Conservation (phyloP, 805 yeast genomes). For the Candida pseudofarinosa region DNA sequence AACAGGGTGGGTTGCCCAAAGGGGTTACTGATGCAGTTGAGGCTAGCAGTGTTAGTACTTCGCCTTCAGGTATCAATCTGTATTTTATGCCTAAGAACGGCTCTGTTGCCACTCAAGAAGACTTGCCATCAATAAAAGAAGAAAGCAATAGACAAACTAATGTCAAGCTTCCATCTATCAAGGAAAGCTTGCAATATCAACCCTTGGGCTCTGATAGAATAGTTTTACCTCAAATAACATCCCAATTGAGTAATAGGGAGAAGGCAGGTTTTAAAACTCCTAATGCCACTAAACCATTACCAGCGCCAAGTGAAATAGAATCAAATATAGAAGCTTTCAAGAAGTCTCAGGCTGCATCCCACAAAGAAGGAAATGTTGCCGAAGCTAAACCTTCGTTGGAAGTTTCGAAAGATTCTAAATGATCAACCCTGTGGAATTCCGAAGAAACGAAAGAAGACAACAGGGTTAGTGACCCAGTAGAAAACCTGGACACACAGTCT, state of each 20-base stretch:
- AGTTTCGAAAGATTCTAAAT: background rate
- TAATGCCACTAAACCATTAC: background rate
- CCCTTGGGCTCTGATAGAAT: background rate
- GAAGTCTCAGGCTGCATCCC: background rate
- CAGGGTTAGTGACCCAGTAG: too few species aligned
- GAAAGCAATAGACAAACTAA: conserved; percentile 1
- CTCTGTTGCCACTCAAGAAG: conserved; percentile 1
- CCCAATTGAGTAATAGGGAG: background rate
- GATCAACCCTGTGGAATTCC: too few species aligned
- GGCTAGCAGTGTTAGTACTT: background rate
- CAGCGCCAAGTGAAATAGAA: conserved; percentile 1
- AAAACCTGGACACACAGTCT: too few species aligned
- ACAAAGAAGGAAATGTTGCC: background rate
- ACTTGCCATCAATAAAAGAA: background rate
- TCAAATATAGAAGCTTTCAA: conserved; percentile 1
- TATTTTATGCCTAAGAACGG: background rate
- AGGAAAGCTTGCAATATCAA: conserved; percentile 5
- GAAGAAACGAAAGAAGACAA: too few species aligned
- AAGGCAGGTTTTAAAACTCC: background rate
- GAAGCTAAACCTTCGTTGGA: background rate
- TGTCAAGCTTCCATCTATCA: conserved; percentile 13
- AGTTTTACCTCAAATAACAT: background rate
- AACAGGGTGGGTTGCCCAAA: background rate
- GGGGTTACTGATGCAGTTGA: background rate
- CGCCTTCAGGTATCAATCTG: background rate